phyloP scores from a whole-genome alignment of 768 basidiomycete genomes.

The Phylloporus arenicola region DNA sequence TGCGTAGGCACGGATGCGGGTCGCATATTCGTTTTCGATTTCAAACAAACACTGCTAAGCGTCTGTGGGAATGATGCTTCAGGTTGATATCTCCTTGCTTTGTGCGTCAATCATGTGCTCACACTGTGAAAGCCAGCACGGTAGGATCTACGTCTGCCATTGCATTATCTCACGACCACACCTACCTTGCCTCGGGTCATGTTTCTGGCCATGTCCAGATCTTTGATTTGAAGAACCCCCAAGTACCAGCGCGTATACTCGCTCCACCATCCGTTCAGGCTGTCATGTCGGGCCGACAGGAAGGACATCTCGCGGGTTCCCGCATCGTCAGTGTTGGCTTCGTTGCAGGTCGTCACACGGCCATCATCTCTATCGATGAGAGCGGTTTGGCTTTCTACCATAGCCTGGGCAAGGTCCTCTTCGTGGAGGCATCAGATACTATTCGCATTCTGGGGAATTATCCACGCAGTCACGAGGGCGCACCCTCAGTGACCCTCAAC shows the following conservation, averaged over 20 bases:
- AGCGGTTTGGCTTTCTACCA: constrained; percentile 92
- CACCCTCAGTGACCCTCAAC: constrained; percentile 11
- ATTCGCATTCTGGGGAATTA: constrained; percentile 92
- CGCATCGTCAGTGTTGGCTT: constrained; percentile 81
- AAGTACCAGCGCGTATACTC: constrained; percentile 62
- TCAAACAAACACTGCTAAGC: constrained; percentile 77
- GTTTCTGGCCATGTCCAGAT: constrained; percentile 78
- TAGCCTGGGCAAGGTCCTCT: constrained; percentile 87
- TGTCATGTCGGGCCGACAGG: constrained; percentile 72
- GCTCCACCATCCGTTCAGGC: constrained; percentile 61
- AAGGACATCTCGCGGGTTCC: constrained; percentile 80
- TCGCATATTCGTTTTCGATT: constrained; percentile 79
- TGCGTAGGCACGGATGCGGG: constrained; percentile 85
- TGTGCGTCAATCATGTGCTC: constrained; percentile 15
- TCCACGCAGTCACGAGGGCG: constrained; percentile 31
- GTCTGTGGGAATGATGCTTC: constrained; percentile 68
- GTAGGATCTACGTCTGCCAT: constrained; percentile 83
- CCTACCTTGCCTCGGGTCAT: constrained; percentile 88
- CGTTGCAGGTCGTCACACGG: constrained; percentile 88
- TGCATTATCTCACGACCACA: constrained; percentile 89
- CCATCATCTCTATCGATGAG: constrained; percentile 86
- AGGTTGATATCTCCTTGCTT: constrained; percentile 39
- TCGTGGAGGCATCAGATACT: constrained; percentile 92
- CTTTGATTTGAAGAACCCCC: constrained; percentile 71
- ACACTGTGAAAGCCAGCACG: constrained; percentile 42